Conservation (phyloP, 257 asterid species). For the Salvia splendens region DNA sequence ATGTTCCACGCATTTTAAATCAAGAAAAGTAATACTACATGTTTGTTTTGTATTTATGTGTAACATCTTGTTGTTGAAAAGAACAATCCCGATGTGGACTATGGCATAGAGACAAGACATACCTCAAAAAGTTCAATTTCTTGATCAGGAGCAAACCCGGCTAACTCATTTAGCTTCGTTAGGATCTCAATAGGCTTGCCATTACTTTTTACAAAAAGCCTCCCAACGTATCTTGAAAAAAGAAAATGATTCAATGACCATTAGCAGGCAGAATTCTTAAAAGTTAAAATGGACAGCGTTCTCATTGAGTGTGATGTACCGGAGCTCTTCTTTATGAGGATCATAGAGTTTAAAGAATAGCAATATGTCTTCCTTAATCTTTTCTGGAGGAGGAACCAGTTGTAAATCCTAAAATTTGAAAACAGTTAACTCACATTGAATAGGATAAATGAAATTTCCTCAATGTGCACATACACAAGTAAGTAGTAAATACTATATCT, state of each 20-base stretch:
- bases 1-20: conserved; percentile 20
- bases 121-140: conserved; percentile 97
- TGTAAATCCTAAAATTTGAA: conserved; percentile 55
- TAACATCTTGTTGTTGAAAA: neutral
- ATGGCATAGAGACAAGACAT: conserved; percentile 26
- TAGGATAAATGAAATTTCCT: conserved; percentile 13
- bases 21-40: conserved; percentile 24
- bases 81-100: conserved; percentile 14
- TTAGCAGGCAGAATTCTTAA: conserved; percentile 1
- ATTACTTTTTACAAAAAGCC: conserved; percentile 74
- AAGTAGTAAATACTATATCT: conserved; percentile 9
- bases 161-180: conserved; percentile 72
- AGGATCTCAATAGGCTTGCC: conserved; percentile 79
- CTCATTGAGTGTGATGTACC: conserved; percentile 42
- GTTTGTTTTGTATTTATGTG: neutral
- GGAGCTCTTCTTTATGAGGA: conserved; percentile 87
- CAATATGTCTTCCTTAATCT: conserved; percentile 83
- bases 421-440: conserved; percentile 25
- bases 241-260: conserved; percentile 23
- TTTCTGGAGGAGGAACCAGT: conserved; percentile 75
- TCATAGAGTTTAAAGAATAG: conserved; percentile 89
- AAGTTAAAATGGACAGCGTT: neutral
- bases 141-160: conserved; percentile 85
- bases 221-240: conserved; percentile 71
- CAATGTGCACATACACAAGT: conserved; percentile 18